Evolutionary conservation across 2,329 filamentous ascomycete genomes (phyloP), one percentile per base, ranked within the genome.

Genomic region (Cryphonectria carpinicola): DNA sequence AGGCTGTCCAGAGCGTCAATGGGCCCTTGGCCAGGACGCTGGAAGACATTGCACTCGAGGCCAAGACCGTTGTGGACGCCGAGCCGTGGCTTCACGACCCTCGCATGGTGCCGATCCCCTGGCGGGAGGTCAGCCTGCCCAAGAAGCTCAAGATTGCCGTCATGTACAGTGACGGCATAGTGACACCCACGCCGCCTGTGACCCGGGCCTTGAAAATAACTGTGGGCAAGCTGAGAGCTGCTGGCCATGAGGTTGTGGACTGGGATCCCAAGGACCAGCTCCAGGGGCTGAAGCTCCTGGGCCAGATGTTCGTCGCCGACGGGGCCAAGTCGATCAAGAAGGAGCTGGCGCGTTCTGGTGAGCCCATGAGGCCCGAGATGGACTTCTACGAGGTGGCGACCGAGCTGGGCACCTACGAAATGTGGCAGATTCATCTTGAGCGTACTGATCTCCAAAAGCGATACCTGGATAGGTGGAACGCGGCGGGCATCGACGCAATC

Each of bases 151-250:
- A 82, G 60, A 81, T 93, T 67, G 90, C 82, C 5, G 85, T 93
- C 43, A 82, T 92, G 79, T 89, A 86, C 85, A 82, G 90, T 77
- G 91, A 93, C 76, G 87, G 86, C 13, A 83, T 89, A 65, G 90
- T 92, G 5, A 83, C 79, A 7, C 91, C 91, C 0, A 91, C 92
- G 66, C 90, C 91, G 3, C 91, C 91, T 0, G 84, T 93, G 3
- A 79, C 83, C 0, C 83, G 89, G 7, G 90, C 88, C 1, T 77
- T 93, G 13, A 77, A 80, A 3, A 77, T 81, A 7, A 79, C 87
- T 0, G 82, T 82, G 0, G 78, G 80, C 2, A 82, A 78, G 65
- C 80, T 90, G 19, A 75, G 79, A 54, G 78, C 76, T 0, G 81
- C 83, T 0, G 86, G 85, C 1, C 82, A 89, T 74, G 83, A 87